phyloP scores from a whole-genome alignment of 78 protist species.

The Dictyostelium intermedium region DNA sequence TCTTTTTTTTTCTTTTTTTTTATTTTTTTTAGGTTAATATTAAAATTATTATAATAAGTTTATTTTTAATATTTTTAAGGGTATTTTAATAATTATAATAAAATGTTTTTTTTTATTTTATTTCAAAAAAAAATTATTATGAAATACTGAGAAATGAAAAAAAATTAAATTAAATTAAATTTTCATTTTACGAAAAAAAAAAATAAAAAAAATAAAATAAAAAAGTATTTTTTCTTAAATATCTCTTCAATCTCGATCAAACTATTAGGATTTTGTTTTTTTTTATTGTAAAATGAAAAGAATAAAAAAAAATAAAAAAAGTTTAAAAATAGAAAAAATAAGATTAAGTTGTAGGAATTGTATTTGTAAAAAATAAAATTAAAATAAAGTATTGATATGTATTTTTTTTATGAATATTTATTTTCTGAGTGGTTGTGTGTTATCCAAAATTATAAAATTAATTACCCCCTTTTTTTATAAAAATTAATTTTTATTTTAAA shows the following conservation, averaged over 20 bases:
- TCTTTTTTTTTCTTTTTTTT: neutral
- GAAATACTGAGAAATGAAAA: neutral
- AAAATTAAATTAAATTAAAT: no score
- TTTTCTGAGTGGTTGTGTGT: neutral
- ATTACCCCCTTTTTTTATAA: neutral
- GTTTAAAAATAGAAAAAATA: neutral
- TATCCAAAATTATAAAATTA: neutral
- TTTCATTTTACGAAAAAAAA: neutral
- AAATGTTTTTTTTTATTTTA: no score
- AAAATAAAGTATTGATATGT: neutral
- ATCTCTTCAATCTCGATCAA: neutral
- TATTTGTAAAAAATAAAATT: no score
- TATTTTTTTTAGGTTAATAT: neutral
- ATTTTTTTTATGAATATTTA: neutral
- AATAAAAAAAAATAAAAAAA: no score
- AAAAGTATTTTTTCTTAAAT: no score
- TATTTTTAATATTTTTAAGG: neutral
- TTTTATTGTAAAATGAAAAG: neutral
- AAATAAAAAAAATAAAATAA: no score
- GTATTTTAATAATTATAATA: neutral
- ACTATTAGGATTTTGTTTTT: no score
- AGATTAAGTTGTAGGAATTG: neutral
- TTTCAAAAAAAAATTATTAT: no score
- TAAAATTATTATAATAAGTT: no score
- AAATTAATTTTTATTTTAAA: neutral